Base-by-base conservation (phyloP, 75 land plant genomes). In the Selaginella tamariscina region DNA sequence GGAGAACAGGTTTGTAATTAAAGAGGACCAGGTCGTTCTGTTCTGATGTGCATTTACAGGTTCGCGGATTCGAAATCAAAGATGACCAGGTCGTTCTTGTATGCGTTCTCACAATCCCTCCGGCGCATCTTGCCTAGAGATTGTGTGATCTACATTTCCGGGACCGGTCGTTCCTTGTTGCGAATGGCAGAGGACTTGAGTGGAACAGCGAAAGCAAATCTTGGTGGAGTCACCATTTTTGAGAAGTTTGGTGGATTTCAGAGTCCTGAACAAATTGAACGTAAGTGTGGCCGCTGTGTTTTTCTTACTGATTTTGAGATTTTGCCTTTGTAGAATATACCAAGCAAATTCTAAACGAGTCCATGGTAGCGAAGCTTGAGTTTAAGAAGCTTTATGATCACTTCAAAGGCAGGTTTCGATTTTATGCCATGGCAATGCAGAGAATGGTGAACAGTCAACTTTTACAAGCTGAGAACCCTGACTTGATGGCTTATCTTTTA, bases 201-300 rank as follows among this genome's bases (percentile, higher is more conserved):
- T n/a, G n/a, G n/a, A n/a, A n/a, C n/a, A n/a, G n/a, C n/a, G n/a
- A n/a, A n/a, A n/a, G 49, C 15, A 39, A 15, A 39, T 39, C 49
- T 39, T 39, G 49, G 49, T 39, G 49, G 49, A 39, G 49, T 39
- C 49, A 39, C 49, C 5, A 39, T 39, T 39, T 39, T 39, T 39
- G 49, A 5, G 15, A 39, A 39, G 49, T 39, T 39, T 39, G 49
- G 5, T 39, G 49, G 49, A 39, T 39, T 39, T 39, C 49, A 39
- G 15, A 39, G 49, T 15, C 49, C 49, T 39, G 15, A 39, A 39
- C 15, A 39, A 39, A 39, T 39, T 39, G 49, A n/a, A n/a, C n/a
- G n/a, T n/a, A n/a, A n/a, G n/a, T n/a, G 49, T 39, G 49, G 49
- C 49, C 15, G 49, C 15, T 39, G 49, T 39, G 49, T 39, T 39